phyloP scores from a whole-genome alignment of 2,329 filamentous ascomycete species.

The Cyclaneusma minus region DNA sequence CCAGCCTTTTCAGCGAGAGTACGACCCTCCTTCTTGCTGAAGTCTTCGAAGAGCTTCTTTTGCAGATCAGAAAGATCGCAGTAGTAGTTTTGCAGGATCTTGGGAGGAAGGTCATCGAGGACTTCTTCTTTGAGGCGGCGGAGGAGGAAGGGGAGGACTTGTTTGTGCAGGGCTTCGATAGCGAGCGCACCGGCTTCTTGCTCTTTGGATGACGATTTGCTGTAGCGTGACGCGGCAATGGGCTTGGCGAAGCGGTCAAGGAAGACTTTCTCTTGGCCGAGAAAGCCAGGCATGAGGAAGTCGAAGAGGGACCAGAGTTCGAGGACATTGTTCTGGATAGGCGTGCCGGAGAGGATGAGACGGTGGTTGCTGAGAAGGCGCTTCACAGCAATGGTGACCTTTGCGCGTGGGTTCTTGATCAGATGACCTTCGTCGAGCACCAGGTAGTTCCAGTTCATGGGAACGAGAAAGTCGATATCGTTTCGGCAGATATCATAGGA shows the following conservation, averaged over 20 bases:
- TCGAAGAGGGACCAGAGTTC: constrained; percentile 97
- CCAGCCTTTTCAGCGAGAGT: constrained; percentile 73
- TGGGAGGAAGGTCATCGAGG: constrained; percentile 85
- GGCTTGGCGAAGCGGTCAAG: constrained; percentile 86
- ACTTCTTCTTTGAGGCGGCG: constrained; percentile 96
- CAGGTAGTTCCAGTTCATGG: constrained; percentile 91
- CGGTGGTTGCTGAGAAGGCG: constrained; percentile 80
- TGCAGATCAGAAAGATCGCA: constrained; percentile 94
- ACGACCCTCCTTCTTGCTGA: constrained; percentile 84
- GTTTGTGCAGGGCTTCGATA: constrained; percentile 96
- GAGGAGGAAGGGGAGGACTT: constrained; percentile 89
- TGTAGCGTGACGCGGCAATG: constrained; percentile 82
- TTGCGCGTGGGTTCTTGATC: constrained; percentile 97
- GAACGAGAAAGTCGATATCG: constrained; percentile 69
- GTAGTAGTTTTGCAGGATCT: constrained; percentile 99
- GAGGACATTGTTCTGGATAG: constrained; percentile 94
- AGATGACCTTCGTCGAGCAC: constrained; percentile 94
- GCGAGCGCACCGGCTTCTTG: constrained; percentile 93
- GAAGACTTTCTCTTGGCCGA: constrained; percentile 88
- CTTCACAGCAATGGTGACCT: constrained; percentile 89
- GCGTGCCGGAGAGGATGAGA: constrained; percentile 88
- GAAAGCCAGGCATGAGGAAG: constrained; percentile 96
- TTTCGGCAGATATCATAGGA: constrained; percentile 98
- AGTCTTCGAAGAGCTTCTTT: constrained; percentile 90
- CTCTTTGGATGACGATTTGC: constrained; percentile 95